phyloP scores from a whole-genome alignment of 306 rosid species.

The Sophora flavescens region DNA sequence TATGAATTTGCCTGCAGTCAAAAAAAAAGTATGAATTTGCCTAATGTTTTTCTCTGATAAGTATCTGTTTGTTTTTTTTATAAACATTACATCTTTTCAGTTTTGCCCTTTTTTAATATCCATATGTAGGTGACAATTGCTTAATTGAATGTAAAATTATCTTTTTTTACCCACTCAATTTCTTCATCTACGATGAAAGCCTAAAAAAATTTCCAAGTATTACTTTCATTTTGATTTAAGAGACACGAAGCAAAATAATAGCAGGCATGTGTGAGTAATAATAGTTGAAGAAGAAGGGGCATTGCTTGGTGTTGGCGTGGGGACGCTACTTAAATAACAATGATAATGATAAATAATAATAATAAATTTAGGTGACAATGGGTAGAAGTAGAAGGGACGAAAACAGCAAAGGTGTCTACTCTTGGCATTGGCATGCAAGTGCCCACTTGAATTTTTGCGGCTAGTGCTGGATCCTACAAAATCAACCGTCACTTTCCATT shows the following conservation, averaged over 20 bases:
- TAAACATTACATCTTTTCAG: no score
- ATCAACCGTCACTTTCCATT: constrained; percentile 34
- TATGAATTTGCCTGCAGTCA: no score
- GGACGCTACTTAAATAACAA: constrained; percentile 13
- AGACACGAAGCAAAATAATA: constrained; percentile 33
- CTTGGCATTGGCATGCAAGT: constrained; percentile 9
- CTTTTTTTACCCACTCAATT: no score
- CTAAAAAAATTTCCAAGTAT: neutral
- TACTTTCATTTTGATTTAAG: neutral
- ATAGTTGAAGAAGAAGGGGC: constrained; percentile 3
- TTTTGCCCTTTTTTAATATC: neutral
- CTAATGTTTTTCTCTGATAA: neutral
- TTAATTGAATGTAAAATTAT: neutral
- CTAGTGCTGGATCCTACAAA: constrained; percentile 38
- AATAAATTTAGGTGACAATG: neutral
- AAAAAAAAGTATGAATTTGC: no score
- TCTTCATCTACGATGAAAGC: neutral
- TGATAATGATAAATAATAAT: neutral
- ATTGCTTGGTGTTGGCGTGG: constrained; percentile 34
- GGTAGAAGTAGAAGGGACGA: constrained; percentile 41
- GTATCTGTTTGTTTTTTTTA: no score
- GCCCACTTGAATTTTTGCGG: constrained; percentile 54
- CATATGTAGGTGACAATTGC: neutral
- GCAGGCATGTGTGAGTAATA: constrained; percentile 39
- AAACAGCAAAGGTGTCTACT: constrained; percentile 1